Percentiles rank a stretch among this genome's conserved stretches.
Evolutionary conservation across 257 asterid genomes (phyloP).

Genomic region (Salvia miltiorrhiza): DNA sequence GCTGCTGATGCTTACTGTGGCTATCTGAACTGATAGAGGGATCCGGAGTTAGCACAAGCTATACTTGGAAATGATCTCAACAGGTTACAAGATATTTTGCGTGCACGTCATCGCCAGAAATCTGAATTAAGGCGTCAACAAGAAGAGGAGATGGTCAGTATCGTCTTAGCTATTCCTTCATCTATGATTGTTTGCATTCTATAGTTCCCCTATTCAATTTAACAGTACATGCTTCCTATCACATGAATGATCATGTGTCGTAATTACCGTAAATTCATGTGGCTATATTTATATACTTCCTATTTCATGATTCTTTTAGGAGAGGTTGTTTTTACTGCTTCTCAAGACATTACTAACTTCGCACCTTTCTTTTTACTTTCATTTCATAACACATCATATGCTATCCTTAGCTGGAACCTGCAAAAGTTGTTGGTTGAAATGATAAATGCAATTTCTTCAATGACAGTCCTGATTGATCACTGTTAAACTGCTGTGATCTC

Average conservation of each 20-base stretch:
- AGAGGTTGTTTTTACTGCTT: constrained; percentile 12
- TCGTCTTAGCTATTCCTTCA: constrained; percentile 3
- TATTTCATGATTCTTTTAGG: neutral
- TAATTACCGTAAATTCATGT: neutral
- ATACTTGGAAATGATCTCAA: constrained; percentile 88
- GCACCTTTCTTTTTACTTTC: neutral
- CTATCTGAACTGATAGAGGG: constrained; percentile 55
- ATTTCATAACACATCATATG: neutral
- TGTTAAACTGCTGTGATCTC: neutral
- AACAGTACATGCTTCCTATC: neutral
- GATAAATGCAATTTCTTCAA: neutral
- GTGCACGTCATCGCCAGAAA: constrained; percentile 68
- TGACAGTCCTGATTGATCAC: neutral
- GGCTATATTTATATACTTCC: constrained; percentile 15
- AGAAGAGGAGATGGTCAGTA: constrained; percentile 90
- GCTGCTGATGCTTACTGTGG: constrained; percentile 22
- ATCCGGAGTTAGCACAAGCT: constrained; percentile 95
- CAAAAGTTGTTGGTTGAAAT: neutral
- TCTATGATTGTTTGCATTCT: constrained; percentile 12
- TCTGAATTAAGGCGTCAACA: constrained; percentile 67
- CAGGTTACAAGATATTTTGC: constrained; percentile 79
- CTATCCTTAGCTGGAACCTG: neutral
- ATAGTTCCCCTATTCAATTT: neutral
- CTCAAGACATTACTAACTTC: neutral
- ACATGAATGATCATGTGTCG: neutral